These are phyloP conservation scores for Phytomonas sp. DNA, from an alignment of 208 protist genomes.

Conservation along the genomic window DNA sequence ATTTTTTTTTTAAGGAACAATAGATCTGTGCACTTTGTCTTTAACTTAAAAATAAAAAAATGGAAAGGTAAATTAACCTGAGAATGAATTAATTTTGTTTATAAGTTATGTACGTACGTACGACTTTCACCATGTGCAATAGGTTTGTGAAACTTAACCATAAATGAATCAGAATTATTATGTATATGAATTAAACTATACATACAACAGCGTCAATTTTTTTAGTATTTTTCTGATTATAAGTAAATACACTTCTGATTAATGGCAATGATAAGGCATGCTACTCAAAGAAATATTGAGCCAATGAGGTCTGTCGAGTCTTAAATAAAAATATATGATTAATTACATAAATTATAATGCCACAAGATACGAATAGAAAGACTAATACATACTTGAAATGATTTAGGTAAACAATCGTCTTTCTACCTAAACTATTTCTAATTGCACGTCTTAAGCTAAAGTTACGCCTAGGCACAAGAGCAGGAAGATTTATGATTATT, in stretches of 20 bases:
- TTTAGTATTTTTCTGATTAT: too few relatives aligned
- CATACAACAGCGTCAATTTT: not conserved
- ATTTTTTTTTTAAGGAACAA: constrained; percentile 8
- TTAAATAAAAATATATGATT: too few relatives aligned
- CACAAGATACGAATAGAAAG: not conserved
- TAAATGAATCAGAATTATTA: not conserved
- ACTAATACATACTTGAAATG: not conserved
- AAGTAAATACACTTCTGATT: not conserved
- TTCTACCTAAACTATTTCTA: too few relatives aligned
- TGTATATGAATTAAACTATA: not conserved
- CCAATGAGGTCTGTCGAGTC: too few relatives aligned
- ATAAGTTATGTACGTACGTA: not conserved
- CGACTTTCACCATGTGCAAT: not conserved
- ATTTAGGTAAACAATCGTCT: not conserved
- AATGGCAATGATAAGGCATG: too few relatives aligned
- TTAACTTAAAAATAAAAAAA: constrained; percentile 3
- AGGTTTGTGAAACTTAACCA: not conserved
- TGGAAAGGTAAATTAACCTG: not conserved
- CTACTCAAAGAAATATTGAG: too few relatives aligned
- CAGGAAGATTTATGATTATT: not conserved
- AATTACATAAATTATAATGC: not conserved
- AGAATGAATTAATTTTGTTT: not conserved
- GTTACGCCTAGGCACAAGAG: too few relatives aligned
- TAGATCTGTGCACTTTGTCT: too few relatives aligned
- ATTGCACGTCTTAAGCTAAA: too few relatives aligned